Percentiles rank a stretch among this genome's conserved stretches.
Conservation (phyloP, 192 early-diverging fungal species). For the Backusella psychrophila region DNA sequence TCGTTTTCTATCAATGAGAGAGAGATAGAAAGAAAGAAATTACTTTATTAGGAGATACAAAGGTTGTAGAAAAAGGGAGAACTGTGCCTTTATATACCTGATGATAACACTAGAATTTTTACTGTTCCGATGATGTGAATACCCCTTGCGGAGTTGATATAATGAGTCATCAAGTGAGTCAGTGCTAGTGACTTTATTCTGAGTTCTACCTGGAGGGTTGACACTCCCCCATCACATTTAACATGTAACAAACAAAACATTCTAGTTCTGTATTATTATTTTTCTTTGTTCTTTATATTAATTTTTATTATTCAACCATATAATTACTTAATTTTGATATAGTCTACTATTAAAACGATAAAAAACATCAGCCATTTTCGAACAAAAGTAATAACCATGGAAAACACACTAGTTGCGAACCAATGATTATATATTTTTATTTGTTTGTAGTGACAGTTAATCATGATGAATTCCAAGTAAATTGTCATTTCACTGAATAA, state of each 20-base stretch:
- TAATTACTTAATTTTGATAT: not conserved
- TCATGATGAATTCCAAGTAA: not conserved
- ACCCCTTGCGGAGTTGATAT: slow-evolving; percentile 1
- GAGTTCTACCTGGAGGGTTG: not conserved
- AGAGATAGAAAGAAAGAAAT: slow-evolving; percentile 18
- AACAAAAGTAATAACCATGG: not conserved
- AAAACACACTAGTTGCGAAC: not conserved
- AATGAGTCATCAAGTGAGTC: slow-evolving; percentile 6
- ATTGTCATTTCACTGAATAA: not conserved
- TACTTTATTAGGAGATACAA: slow-evolving; percentile 1
- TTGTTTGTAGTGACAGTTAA: not conserved
- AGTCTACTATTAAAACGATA: not conserved
- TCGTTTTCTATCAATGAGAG: not conserved
- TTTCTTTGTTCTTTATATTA: not conserved
- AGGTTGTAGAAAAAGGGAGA: not conserved
- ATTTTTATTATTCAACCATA: not conserved
- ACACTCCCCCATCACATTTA: not conserved
- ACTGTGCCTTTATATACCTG: not conserved
- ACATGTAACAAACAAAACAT: not conserved
- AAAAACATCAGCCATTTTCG: not conserved
- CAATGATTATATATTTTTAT: not conserved
- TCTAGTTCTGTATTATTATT: not conserved
- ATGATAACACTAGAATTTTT: not conserved
- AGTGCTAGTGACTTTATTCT: not conserved
- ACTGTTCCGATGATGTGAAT: not conserved